phyloP scores from a whole-genome alignment of 2,329 filamentous ascomycete species.

The Elsinoe necatrix region DNA sequence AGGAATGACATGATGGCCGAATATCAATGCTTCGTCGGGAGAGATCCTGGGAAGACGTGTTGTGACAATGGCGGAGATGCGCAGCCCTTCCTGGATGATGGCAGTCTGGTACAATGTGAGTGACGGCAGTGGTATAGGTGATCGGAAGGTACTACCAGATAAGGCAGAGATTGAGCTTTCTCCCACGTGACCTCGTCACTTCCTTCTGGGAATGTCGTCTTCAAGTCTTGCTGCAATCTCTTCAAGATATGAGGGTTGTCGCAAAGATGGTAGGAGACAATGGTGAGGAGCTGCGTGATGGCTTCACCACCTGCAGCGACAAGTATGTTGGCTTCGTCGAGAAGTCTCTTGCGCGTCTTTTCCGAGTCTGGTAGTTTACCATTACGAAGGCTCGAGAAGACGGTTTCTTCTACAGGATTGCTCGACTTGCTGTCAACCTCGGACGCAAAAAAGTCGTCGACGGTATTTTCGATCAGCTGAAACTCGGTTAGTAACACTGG shows the following conservation, averaged over 20 bases:
- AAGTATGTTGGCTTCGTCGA: slow-evolving; percentile 23
- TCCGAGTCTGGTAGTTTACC: slow-evolving; percentile 21
- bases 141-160: slow-evolving; percentile 18
- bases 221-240: slow-evolving; percentile 20
- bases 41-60: slow-evolving; percentile 20
- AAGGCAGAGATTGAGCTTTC: slow-evolving; percentile 17
- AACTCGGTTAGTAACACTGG: not conserved
- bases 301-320: slow-evolving; percentile 23
- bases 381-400: slow-evolving; percentile 21
- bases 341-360: slow-evolving; percentile 20
- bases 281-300: slow-evolving; percentile 20
- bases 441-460: slow-evolving; percentile 1
- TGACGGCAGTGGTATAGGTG: slow-evolving; percentile 20
- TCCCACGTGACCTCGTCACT: slow-evolving; percentile 19
- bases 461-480: slow-evolving; percentile 11
- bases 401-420: slow-evolving; percentile 15
- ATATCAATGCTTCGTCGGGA: slow-evolving; percentile 19
- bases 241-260: slow-evolving; percentile 18
- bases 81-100: slow-evolving; percentile 49
- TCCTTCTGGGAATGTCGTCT: not conserved
- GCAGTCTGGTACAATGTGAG: slow-evolving; percentile 46
- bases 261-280: slow-evolving; percentile 21
- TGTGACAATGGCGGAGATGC: slow-evolving; percentile 24
- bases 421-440: not conserved
- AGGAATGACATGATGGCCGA: slow-evolving; percentile 17